Percentiles rank a stretch among this genome's conserved stretches.
These are phyloP conservation scores for Globisporangium sylvaticum DNA, from an alignment of 352 stramenopile species.

Conservation along the genomic window DNA sequence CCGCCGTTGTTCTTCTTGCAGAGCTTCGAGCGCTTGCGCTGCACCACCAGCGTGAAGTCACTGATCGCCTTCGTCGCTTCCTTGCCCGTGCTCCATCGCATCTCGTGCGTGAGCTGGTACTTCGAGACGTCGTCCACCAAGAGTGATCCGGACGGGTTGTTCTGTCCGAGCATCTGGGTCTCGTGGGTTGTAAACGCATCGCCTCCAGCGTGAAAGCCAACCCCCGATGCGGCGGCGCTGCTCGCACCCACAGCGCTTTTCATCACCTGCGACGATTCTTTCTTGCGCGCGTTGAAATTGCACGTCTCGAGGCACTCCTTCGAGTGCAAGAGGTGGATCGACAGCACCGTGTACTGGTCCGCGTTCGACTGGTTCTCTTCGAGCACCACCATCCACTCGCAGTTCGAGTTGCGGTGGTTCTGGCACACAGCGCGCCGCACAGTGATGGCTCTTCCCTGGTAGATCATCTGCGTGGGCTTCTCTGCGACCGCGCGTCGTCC, in stretches of 20 bases:
- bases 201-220: background rate
- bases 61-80: conserved; percentile 75
- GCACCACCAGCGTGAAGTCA: conserved; percentile 71
- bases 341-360: conserved; percentile 51
- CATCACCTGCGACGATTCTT: conserved; percentile 20
- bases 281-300: conserved; percentile 67
- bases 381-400: conserved; percentile 56
- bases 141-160: conserved; percentile 28
- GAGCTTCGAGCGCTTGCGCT: conserved; percentile 74
- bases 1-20: conserved; percentile 81
- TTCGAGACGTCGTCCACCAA: conserved; percentile 60
- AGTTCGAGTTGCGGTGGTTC: conserved; percentile 75
- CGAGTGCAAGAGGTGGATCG: conserved; percentile 55
- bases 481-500: conserved; percentile 50
- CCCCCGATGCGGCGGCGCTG: background rate
- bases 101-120: conserved; percentile 72
- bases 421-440: conserved; percentile 60
- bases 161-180: conserved; percentile 9
- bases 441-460: conserved; percentile 38
- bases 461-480: conserved; percentile 42
- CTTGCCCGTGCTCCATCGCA: conserved; percentile 77
- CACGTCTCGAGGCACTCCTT: conserved; percentile 76
- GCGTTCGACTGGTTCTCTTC: conserved; percentile 36
- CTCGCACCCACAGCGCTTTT: background rate
- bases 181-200: conserved; percentile 3